Conservation (phyloP, 2,329 filamentous ascomycete species). For the Elsinoe arachidis region DNA sequence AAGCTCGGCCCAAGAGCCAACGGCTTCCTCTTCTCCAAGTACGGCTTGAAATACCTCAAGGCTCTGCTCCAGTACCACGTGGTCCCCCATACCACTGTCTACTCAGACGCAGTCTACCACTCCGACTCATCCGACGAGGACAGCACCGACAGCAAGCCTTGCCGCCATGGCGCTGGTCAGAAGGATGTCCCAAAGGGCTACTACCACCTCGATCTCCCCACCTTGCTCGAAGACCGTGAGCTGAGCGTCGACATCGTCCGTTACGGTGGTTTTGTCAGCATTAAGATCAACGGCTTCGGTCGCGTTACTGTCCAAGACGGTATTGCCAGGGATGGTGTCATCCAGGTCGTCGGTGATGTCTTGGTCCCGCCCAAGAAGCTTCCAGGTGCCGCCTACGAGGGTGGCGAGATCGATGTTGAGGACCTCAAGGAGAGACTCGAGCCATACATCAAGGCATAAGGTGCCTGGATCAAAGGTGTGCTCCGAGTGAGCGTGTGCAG, state of each 20-base stretch:
- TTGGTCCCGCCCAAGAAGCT: constrained; percentile 64
- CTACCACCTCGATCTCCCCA: constrained; percentile 63
- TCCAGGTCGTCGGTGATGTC: constrained; percentile 66
- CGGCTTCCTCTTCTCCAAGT: constrained; percentile 74
- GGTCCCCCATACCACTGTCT: constrained; percentile 64
- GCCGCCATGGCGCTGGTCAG: constrained; percentile 20
- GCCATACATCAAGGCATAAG: constrained; percentile 32
- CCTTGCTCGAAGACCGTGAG: constrained; percentile 56
- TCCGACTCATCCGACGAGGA: constrained; percentile 20
- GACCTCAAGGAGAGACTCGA: constrained; percentile 51
- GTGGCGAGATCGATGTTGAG: constrained; percentile 48
- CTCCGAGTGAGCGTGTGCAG: constrained; percentile 11
- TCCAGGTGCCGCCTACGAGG: constrained; percentile 28
- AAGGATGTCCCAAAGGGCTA: constrained; percentile 38
- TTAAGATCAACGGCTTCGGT: constrained; percentile 67
- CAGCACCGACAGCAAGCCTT: not conserved
- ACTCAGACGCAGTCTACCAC: constrained; percentile 73
- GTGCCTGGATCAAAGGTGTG: no score
- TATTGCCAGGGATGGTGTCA: constrained; percentile 68
- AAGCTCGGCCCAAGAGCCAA: constrained; percentile 65
- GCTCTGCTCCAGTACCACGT: constrained; percentile 74
- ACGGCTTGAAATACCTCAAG: constrained; percentile 65
- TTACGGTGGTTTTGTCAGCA: constrained; percentile 58
- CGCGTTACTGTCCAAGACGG: constrained; percentile 60
- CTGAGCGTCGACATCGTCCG: constrained; percentile 63